These are phyloP conservation scores for Diaporthe sp. DNA, from an alignment of 2,329 filamentous ascomycete species.

Conservation along the genomic window DNA sequence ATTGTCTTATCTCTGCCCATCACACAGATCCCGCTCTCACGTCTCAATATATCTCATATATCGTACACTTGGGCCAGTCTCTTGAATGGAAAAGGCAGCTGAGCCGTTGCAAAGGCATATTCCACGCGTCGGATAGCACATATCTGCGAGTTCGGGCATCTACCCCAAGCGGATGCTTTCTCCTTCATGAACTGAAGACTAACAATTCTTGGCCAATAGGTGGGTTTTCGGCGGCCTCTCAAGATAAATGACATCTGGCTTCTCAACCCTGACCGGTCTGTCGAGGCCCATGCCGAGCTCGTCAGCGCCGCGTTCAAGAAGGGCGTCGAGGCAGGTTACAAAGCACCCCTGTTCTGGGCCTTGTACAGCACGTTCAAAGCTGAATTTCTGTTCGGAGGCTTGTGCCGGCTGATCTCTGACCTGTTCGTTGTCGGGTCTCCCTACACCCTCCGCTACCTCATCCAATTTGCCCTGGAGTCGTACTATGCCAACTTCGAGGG, in stretches of 20 bases:
- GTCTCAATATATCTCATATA: background rate
- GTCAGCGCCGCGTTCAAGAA: slow-evolving; percentile 78
- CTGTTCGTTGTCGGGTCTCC: slow-evolving; percentile 86
- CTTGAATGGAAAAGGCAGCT: background rate
- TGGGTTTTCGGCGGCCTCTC: slow-evolving; percentile 87
- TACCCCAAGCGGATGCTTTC: background rate
- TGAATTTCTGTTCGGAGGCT: slow-evolving; percentile 87
- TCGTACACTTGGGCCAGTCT: background rate
- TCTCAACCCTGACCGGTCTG: slow-evolving; percentile 85
- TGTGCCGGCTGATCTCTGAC: slow-evolving; percentile 80
- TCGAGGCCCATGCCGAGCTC: slow-evolving; percentile 76
- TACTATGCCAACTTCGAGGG: slow-evolving; percentile 73
- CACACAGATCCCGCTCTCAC: no score
- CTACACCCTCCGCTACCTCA: slow-evolving; percentile 88
- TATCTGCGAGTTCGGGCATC: slow-evolving; percentile 9
- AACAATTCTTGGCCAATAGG: slow-evolving; percentile 51
- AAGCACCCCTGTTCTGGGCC: slow-evolving; percentile 82
- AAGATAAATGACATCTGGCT: slow-evolving; percentile 89
- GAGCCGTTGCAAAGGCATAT: background rate
- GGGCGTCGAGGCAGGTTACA: slow-evolving; percentile 75
- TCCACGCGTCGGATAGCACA: background rate
- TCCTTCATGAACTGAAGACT: slow-evolving; percentile 59
- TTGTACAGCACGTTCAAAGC: slow-evolving; percentile 87
- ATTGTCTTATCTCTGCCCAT: background rate
- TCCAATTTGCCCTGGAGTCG: slow-evolving; percentile 85